Base-by-base conservation (phyloP, 2,329 filamentous ascomycete species). In the Hypoxylon sp. region DNA sequence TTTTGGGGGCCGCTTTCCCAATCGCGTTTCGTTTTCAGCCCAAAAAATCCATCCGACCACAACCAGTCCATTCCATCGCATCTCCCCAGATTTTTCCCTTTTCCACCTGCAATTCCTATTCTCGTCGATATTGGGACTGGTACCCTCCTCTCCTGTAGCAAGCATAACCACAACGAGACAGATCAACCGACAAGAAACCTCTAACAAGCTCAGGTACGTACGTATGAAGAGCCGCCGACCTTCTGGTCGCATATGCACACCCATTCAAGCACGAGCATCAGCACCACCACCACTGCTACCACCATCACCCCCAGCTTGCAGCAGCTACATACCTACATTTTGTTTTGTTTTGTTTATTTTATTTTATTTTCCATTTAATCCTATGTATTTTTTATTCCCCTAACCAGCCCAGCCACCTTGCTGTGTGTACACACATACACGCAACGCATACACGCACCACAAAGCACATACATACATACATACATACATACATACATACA, bases 211-310 rank as follows among this genome's bases (percentile, higher is more conserved):
- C 45, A 57, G 51, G 49, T 54, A 60, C 51, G 57, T 54, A 54
- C 46, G 51, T 55, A 59, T 51, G 45, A 53, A 32, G 21, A 57
- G 51, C 45, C 47, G 47, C 53, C 43, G 49, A 42, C 52, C 59
- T 23, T 55, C 44, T 53, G 59, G 57, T 59, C 50, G 59, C 59
- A 62, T 62, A 62, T 62, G 59, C 59, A 57, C 45, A 37, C 40
- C 52, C 25, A 41, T 27, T 31, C 25, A 45, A 27, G 4, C 35
- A 16, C n/a, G n/a, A n/a, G n/a, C n/a, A n/a, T n/a, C n/a, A n/a
- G n/a, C n/a, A n/a, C n/a, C n/a, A n/a, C n/a, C n/a, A n/a, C n/a
- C n/a, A n/a, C n/a, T n/a, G n/a, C 23, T 26, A 17, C 6, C 36
- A 23, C 17, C 12, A 15, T 16, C 8, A 25, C 26, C 37, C 42